Conservation (phyloP, 371 early-diverging fungal genomes). For the Mucor indicus region DNA sequence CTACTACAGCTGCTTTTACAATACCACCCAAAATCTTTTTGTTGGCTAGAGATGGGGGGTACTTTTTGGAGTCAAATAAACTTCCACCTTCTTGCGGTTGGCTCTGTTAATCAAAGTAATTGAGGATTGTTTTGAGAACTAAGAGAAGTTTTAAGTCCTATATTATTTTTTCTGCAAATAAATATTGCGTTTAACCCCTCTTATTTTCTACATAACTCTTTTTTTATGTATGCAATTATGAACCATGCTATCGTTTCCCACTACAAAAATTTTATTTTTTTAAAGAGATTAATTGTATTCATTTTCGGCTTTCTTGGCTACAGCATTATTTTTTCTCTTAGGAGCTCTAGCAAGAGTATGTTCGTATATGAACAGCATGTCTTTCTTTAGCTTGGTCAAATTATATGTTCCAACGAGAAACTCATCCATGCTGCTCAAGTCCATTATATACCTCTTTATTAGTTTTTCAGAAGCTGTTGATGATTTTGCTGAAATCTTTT, state of each 20-base stretch:
- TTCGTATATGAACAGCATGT: conserved; percentile 2
- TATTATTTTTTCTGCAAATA: conserved; percentile 1
- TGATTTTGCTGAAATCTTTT: conserved; percentile 4
- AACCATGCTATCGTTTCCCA: background rate
- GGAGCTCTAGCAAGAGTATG: background rate
- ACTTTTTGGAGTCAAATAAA: conserved; percentile 7
- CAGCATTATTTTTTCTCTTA: conserved; percentile 1
- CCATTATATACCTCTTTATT: conserved; percentile 2
- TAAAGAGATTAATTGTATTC: background rate
- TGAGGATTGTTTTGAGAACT: conserved; percentile 8
- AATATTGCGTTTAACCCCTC: background rate
- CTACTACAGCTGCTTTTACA: conserved; percentile 8
- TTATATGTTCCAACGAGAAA: conserved; percentile 1
- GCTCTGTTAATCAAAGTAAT: conserved; percentile 10
- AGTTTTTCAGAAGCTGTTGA: conserved; percentile 4
- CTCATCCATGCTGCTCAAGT: background rate
- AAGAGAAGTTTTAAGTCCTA: conserved; percentile 2
- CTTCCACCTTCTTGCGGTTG: conserved; percentile 7
- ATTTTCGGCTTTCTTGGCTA: conserved; percentile 5
- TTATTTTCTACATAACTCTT: conserved; percentile 2
- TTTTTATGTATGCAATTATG: background rate
- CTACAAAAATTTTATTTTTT: background rate
- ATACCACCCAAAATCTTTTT: conserved; percentile 8
- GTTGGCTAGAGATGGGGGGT: background rate
- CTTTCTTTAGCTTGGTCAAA: background rate